Percentiles rank a stretch among this genome's conserved stretches.
Evolutionary conservation across 768 basidiomycete genomes (phyloP).

Genomic region (Hirschioporus abietinus): DNA sequence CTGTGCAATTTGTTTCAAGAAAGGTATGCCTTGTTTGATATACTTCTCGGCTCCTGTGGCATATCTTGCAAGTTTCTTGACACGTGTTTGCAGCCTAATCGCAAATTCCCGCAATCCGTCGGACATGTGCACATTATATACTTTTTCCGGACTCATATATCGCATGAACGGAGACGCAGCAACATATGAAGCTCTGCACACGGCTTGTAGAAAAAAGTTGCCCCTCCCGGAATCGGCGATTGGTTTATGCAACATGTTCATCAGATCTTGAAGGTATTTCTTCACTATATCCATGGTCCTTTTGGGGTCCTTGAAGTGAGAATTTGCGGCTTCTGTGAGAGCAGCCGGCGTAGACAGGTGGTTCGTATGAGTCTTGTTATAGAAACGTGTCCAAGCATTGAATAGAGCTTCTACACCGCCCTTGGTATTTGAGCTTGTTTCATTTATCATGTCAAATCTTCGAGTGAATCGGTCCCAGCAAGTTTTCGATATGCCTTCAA

Average conservation of each 20-base stretch:
- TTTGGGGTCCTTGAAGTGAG: too few species aligned
- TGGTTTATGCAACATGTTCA: not conserved
- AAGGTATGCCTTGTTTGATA: not conserved
- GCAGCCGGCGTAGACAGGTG: not conserved
- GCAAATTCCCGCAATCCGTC: not conserved
- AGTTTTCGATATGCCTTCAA: not conserved
- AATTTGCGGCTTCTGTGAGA: not conserved
- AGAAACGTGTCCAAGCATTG: not conserved
- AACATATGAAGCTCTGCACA: not conserved
- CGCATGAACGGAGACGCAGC: not conserved
- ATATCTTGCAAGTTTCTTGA: not conserved
- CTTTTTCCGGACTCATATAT: not conserved
- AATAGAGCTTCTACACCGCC: not conserved
- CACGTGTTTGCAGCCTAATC: not conserved
- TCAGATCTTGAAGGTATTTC: not conserved
- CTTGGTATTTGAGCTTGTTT: not conserved
- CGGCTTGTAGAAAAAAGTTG: not conserved
- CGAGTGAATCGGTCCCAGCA: not conserved
- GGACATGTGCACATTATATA: not conserved
- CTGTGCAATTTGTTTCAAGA: not conserved
- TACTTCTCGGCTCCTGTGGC: not conserved
- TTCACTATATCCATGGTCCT: not conserved
- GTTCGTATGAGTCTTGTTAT: not conserved
- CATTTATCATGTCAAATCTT: not conserved
- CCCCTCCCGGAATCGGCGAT: not conserved